Percentiles rank a stretch among this genome's conserved stretches.
Conservation (phyloP, 2,329 filamentous ascomycete species). For the Colletotrichum euphorbiae region DNA sequence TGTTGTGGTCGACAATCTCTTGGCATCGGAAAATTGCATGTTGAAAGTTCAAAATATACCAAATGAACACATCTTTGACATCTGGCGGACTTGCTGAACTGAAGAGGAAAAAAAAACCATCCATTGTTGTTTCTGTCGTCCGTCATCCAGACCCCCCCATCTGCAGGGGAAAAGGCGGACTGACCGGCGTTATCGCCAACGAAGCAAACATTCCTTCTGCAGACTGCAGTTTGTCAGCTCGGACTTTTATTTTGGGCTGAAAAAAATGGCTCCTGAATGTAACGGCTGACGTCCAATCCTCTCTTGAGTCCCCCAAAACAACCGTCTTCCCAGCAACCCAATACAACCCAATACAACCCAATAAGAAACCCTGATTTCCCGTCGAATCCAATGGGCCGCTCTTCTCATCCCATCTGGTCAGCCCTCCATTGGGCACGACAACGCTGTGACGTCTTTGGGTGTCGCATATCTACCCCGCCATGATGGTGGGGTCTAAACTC, state of each 20-base stretch:
- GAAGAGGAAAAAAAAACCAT: too few species aligned
- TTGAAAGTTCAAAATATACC: background rate
- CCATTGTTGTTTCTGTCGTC: background rate
- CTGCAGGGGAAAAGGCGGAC: background rate
- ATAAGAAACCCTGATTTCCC: constrained; percentile 9
- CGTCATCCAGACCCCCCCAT: background rate
- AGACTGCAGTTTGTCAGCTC: background rate
- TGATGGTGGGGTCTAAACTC: constrained; percentile 31
- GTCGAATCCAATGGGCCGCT: background rate
- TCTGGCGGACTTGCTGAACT: too few species aligned
- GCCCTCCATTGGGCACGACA: constrained; percentile 19
- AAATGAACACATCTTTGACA: too few species aligned
- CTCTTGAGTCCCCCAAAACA: background rate
- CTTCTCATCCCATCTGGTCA: constrained; percentile 7
- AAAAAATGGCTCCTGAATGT: background rate
- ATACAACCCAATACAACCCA: background rate
- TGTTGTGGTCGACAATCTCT: constrained; percentile 3
- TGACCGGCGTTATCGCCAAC: background rate
- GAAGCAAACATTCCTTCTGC: background rate
- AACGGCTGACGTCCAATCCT: constrained; percentile 14
- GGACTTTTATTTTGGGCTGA: background rate
- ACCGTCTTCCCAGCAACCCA: background rate
- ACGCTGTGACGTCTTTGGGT: constrained; percentile 30
- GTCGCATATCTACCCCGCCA: constrained; percentile 34
- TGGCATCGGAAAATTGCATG: background rate